phyloP scores from a whole-genome alignment of 2,329 filamentous ascomycete genomes.

The Magnaporthiopsis rhizophila region DNA sequence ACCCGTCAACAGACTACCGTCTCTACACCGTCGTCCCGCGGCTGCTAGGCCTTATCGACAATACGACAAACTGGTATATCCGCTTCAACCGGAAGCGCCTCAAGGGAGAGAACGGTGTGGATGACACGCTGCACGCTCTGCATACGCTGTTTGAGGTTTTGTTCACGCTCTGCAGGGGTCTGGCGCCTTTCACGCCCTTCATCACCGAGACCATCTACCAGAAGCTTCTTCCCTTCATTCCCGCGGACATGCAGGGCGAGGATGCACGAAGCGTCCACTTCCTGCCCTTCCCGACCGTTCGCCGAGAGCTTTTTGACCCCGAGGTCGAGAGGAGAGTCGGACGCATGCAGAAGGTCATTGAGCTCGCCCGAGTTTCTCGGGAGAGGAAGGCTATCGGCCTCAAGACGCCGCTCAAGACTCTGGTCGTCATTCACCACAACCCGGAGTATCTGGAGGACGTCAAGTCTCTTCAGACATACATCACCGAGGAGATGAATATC shows the following conservation, averaged over 20 bases:
- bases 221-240: slow-evolving; percentile 74
- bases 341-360: slow-evolving; percentile 94
- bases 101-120: slow-evolving; percentile 79
- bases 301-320: slow-evolving; percentile 78
- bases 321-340: slow-evolving; percentile 78
- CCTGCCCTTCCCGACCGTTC: slow-evolving; percentile 79
- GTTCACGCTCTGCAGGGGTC: slow-evolving; percentile 76
- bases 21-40: slow-evolving; percentile 88
- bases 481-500: slow-evolving; percentile 86
- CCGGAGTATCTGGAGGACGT: slow-evolving; percentile 79
- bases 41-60: slow-evolving; percentile 76
- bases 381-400: slow-evolving; percentile 78
- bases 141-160: slow-evolving; percentile 93
- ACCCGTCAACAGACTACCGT: slow-evolving; percentile 46
- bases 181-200: slow-evolving; percentile 94
- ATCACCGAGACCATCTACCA: slow-evolving; percentile 91
- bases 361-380: slow-evolving; percentile 76
- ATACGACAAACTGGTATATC: slow-evolving; percentile 99
- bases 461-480: slow-evolving; percentile 76
- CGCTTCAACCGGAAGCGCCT: slow-evolving; percentile 85
- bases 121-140: slow-evolving; percentile 82
- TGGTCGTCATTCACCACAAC: slow-evolving; percentile 83
- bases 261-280: slow-evolving; percentile 89
- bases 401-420: slow-evolving; percentile 83
- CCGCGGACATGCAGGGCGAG: slow-evolving; percentile 54